Base-by-base conservation (phyloP, 1,139 yeast species). In the Debaryomyces subglobosus region DNA sequence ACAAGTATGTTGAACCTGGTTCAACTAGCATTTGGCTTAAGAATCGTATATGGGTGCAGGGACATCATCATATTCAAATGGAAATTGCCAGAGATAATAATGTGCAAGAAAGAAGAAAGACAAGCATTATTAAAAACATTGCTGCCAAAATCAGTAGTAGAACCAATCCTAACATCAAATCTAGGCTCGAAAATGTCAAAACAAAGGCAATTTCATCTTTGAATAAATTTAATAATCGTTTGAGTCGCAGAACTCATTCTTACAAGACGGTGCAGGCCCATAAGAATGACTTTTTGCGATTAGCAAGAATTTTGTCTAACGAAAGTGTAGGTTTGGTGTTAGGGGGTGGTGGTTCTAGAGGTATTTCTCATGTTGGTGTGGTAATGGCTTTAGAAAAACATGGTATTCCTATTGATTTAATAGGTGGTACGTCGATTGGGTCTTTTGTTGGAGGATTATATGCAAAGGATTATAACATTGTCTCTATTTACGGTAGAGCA, bases 341-440 rank as follows among this genome's bases (percentile, higher is more conserved):
- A 7, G 99, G 99, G 3, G 99, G 99, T 12, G 99, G 99, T 40
- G 99, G 99, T 27, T 96, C 99, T 0, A 78, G 99, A 58, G 99
- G 99, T 1, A 79, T 94, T 13, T 82, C 97, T 7, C 99, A 94
- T 63, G 78, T 92, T 43, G 99, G 99, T 5, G 86, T 94, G 3
- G 82, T 94, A n/a, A 83, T 85, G 46, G 97, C 97, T 0, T 71
- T 94, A n/a, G 98, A 94, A 64, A 95, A 89, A 55, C 84, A 84
- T 50, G 98, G 97, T 0, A 89, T 94, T 8, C 99, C 99, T 0
- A 84, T 94, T 39, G 99, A 94, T 67, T 75, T 92, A 53, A 83
- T 94, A 48, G 99, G 99, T 0, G 99, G 99, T 4, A 94, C 99
- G 0, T 91, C 97, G 0, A 94, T 94, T 47, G 99, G 99, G 0